These are phyloP conservation scores for Coix lacrymajobi DNA, from an alignment of 176 grass and related monocot genomes.

Conservation along the genomic window DNA sequence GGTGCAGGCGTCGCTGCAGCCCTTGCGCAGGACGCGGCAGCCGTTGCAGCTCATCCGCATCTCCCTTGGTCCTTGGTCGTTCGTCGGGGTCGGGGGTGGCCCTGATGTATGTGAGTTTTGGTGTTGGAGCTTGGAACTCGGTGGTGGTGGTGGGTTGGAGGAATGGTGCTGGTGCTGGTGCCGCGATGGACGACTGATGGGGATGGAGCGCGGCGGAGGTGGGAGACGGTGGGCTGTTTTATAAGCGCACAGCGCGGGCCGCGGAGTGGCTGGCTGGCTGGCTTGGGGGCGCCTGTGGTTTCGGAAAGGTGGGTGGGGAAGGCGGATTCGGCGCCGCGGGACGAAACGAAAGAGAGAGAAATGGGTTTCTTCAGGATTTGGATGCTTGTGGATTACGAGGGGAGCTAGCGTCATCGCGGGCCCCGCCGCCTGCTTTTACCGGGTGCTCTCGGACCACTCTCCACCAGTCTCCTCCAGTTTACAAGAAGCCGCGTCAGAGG, in stretches of 20 bases:
- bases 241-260: background rate
- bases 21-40: constrained; percentile 62
- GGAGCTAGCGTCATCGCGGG: background rate
- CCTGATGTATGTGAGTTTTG: background rate
- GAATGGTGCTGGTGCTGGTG: background rate
- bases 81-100: too few species aligned
- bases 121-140: background rate
- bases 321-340: constrained; percentile 33
- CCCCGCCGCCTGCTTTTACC: background rate
- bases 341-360: too few species aligned
- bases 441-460: background rate
- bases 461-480: background rate
- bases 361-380: background rate
- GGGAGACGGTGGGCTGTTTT: background rate
- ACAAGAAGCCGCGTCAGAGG: constrained; percentile 8
- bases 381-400: background rate
- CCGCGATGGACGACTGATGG: background rate
- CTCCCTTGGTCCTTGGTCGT: background rate
- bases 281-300: constrained; percentile 34
- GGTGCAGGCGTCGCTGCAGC: constrained; percentile 55
- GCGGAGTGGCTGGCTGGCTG: background rate
- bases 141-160: background rate
- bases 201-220: background rate
- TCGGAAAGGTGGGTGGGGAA: background rate
- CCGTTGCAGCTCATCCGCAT: constrained; percentile 81